Percentiles rank a stretch among this genome's conserved stretches.
Evolutionary conservation across 345 rosid genomes (phyloP).

Genomic region (Lagerstroemia speciosa): DNA sequence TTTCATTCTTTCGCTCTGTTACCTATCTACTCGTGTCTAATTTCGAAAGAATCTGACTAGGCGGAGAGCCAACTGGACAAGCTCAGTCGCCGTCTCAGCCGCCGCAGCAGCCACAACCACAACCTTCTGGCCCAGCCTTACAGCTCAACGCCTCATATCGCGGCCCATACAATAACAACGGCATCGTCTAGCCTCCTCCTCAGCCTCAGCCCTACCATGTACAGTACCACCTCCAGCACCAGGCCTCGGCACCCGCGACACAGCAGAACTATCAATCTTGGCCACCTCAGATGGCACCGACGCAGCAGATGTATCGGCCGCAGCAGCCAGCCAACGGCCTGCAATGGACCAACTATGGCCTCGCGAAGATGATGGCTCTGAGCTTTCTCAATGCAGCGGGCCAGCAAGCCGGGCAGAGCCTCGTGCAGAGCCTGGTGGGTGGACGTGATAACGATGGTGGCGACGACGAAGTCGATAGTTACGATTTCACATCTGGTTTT

Average conservation of each 20-base stretch:
- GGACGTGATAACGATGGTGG: neutral
- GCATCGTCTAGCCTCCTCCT: neutral
- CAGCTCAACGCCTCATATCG: neutral
- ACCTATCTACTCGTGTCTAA: too few species aligned
- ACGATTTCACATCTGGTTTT: too few species aligned
- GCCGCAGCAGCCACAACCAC: neutral
- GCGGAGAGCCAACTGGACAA: neutral
- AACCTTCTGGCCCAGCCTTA: too few species aligned
- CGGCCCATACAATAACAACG: neutral
- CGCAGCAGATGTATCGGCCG: neutral
- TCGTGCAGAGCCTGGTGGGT: conserved; percentile 4
- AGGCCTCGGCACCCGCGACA: neutral
- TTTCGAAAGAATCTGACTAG: too few species aligned
- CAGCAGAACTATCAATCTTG: neutral
- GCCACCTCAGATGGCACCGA: neutral
- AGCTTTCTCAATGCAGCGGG: neutral
- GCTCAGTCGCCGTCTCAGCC: neutral
- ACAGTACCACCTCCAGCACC: neutral
- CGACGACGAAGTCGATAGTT: neutral
- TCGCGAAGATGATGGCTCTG: neutral
- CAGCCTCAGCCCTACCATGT: neutral
- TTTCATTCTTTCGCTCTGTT: too few species aligned
- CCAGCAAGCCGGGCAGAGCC: neutral
- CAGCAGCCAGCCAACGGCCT: neutral
- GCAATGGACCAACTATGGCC: too few species aligned